phyloP scores from a whole-genome alignment of 352 stramenopile genomes.

The Phytophthora pisi region DNA sequence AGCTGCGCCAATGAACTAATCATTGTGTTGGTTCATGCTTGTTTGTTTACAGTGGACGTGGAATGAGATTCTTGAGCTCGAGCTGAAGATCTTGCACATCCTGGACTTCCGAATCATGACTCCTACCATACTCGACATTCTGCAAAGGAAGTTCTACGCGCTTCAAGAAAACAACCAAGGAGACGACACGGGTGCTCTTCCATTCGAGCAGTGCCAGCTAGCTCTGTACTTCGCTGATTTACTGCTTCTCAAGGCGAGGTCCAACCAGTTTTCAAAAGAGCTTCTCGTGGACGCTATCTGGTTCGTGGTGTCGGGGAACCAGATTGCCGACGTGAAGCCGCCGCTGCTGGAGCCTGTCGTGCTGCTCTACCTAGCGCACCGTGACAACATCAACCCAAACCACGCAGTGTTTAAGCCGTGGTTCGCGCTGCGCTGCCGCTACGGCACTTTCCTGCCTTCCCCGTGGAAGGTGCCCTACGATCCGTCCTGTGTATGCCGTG shows the following conservation, averaged over 20 bases:
- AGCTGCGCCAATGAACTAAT: constrained; percentile 1
- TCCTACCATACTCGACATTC: constrained; percentile 45
- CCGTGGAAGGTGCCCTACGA: constrained; percentile 70
- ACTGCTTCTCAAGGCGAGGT: constrained; percentile 51
- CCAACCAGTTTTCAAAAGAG: constrained; percentile 49
- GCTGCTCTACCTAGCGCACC: constrained; percentile 64
- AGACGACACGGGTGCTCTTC: constrained; percentile 13
- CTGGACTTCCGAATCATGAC: constrained; percentile 67
- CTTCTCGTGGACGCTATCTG: constrained; percentile 63
- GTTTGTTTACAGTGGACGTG: constrained; percentile 58
- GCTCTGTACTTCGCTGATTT: constrained; percentile 69
- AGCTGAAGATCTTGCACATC: constrained; percentile 47
- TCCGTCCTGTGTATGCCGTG: constrained; percentile 54
- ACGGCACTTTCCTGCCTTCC: constrained; percentile 46
- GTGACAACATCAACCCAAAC: constrained; percentile 71
- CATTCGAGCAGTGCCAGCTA: constrained; percentile 45
- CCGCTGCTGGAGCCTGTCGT: constrained; percentile 59
- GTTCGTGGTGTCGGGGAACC: constrained; percentile 57
- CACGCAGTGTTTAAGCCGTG: constrained; percentile 55
- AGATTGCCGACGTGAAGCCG: constrained; percentile 52
- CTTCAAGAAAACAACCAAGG: constrained; percentile 16
- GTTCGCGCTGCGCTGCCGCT: constrained; percentile 74
- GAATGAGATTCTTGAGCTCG: constrained; percentile 59
- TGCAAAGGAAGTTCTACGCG: constrained; percentile 54
- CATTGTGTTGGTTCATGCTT: neutral